A percentile compares a stretch with the other conserved stretches of the same genome.
Evolutionary conservation across 805 yeast species (phyloP).

Genomic region (Helenozyma rhizophorensis): DNA sequence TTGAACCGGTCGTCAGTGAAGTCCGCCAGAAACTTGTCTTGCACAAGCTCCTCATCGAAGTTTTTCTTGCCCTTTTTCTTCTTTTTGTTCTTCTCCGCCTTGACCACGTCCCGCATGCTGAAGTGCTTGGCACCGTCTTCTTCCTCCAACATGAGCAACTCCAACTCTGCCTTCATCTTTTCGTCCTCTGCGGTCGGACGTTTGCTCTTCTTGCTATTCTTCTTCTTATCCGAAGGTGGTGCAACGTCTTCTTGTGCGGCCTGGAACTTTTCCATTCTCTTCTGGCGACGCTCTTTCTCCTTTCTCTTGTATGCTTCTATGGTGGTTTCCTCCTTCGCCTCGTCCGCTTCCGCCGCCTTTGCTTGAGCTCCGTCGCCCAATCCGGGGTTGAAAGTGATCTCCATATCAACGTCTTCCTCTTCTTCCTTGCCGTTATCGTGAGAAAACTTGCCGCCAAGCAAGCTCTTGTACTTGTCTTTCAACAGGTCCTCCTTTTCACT

Average conservation of each 20-base stretch:
- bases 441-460: slow-evolving; percentile 45
- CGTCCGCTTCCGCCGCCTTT: slow-evolving; percentile 27
- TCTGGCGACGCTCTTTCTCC: slow-evolving; percentile 88
- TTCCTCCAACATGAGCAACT: slow-evolving; percentile 59
- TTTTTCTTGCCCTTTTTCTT: slow-evolving; percentile 45
- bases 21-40: slow-evolving; percentile 59
- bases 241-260: slow-evolving; percentile 51
- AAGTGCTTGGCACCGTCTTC: slow-evolving; percentile 56
- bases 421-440: slow-evolving; percentile 23
- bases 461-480: slow-evolving; percentile 58
- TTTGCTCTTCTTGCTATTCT: slow-evolving; percentile 9
- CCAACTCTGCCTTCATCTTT: slow-evolving; percentile 53
- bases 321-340: slow-evolving; percentile 60
- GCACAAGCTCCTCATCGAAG: slow-evolving; percentile 45
- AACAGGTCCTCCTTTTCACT: slow-evolving; percentile 37
- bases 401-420: slow-evolving; percentile 75
- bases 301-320: slow-evolving; percentile 78
- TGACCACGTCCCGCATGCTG: slow-evolving; percentile 71
- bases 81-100: slow-evolving; percentile 64
- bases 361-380: slow-evolving; percentile 35
- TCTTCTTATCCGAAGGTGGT: slow-evolving; percentile 36
- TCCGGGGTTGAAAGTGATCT: slow-evolving; percentile 92
- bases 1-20: slow-evolving; percentile 81
- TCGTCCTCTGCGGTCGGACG: slow-evolving; percentile 11
- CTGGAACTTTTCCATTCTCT: slow-evolving; percentile 74